Conservation (phyloP, 176 grass and related monocot species). For the Hordeum marinum region DNA sequence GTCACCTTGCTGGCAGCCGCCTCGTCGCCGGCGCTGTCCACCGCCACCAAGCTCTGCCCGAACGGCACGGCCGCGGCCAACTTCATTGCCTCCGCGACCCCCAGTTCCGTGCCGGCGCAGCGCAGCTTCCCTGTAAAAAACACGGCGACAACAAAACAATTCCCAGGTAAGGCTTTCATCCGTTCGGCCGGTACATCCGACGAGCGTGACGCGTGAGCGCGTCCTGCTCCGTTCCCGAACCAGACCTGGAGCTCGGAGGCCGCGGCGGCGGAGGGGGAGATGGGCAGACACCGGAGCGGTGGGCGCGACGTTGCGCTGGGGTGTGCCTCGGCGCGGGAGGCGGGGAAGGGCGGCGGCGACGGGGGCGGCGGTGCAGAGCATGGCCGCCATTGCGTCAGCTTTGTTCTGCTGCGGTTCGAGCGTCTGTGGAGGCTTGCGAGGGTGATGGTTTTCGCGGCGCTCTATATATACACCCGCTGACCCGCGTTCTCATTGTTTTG, state of each 20-base stretch:
- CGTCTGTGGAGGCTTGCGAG: not conserved
- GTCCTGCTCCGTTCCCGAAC: not conserved
- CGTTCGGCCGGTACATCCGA: not conserved
- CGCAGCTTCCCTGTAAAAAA: not conserved
- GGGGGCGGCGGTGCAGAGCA: not conserved
- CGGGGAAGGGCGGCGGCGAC: not conserved
- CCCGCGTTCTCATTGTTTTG: not conserved
- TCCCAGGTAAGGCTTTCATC: not conserved
- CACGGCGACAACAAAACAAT: not conserved
- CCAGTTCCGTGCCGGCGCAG: slow-evolving; percentile 17
- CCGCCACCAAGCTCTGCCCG: slow-evolving; percentile 9
- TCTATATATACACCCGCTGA: not conserved
- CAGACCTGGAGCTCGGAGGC: slow-evolving; percentile 4
- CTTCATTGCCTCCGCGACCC: not conserved
- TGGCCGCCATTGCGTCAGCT: not conserved
- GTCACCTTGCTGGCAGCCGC: slow-evolving; percentile 4
- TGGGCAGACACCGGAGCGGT: not conserved
- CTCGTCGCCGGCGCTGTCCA: not conserved
- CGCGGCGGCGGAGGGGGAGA: not conserved
- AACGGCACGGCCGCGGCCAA: not conserved
- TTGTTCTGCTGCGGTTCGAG: not conserved
- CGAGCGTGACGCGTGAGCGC: not conserved
- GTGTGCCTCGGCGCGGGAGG: not conserved
- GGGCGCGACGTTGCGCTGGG: not conserved
- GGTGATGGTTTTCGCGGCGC: not conserved